Evolutionary conservation across 345 rosid genomes (phyloP).

Genomic region (Adansonia digitata): DNA sequence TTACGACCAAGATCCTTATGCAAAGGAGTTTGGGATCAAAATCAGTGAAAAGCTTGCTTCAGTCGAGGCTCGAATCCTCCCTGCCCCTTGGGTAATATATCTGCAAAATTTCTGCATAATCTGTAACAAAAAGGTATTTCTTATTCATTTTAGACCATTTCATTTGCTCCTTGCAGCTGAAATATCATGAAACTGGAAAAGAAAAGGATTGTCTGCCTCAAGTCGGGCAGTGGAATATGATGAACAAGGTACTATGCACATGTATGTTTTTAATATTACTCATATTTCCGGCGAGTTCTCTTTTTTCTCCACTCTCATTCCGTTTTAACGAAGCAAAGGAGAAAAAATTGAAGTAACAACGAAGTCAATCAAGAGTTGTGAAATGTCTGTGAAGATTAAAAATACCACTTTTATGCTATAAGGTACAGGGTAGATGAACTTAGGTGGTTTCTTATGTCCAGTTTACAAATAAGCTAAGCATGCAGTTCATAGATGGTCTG

Average conservation of each 20-base stretch:
- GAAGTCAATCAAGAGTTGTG: neutral
- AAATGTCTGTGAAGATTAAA: neutral
- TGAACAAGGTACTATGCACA: conserved; percentile 69
- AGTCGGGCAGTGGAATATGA: conserved; percentile 99
- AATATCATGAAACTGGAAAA: conserved; percentile 96
- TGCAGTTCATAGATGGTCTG: neutral
- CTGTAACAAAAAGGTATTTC: neutral
- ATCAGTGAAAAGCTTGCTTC: conserved; percentile 92
- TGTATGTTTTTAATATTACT: neutral
- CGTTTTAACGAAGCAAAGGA: neutral
- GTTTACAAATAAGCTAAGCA: neutral
- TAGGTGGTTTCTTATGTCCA: neutral
- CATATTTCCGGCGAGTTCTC: neutral
- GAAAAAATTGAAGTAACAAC: neutral
- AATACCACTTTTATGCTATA: neutral
- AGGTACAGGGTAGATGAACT: neutral
- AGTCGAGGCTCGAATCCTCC: conserved; percentile 97
- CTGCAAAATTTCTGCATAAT: neutral
- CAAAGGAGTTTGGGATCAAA: conserved; percentile 90
- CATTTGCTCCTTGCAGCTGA: conserved; percentile 52
- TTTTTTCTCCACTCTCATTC: neutral
- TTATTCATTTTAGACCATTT: conserved; percentile 9
- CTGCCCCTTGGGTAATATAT: conserved; percentile 94
- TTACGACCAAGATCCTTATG: conserved; percentile 89
- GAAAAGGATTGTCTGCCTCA: conserved; percentile 98